These are phyloP conservation scores for Erysimum pusillum DNA, from an alignment of 441 rosid genomes.

Conservation along the genomic window DNA sequence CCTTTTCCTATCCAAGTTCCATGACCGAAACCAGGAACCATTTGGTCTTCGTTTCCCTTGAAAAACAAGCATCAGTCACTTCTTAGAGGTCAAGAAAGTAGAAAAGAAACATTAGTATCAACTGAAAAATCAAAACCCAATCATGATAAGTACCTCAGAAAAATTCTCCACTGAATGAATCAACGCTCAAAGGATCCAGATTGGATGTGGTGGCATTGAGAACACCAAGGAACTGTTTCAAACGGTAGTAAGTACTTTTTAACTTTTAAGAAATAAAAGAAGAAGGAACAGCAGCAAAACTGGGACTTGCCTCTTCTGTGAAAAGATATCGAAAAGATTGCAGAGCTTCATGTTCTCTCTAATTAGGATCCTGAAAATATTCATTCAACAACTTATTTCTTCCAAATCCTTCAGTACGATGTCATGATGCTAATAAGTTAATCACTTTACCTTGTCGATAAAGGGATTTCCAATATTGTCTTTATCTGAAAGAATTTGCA, in stretches of 20 bases:
- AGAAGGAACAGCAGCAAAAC: neutral
- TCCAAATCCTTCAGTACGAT: neutral
- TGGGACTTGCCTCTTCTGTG: conserved; percentile 76
- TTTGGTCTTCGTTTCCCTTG: conserved; percentile 47
- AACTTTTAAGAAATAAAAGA: neutral
- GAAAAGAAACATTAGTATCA: conserved; percentile 1
- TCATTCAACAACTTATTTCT: conserved; percentile 28
- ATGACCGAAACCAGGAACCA: conserved; percentile 34
- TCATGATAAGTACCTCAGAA: conserved; percentile 56
- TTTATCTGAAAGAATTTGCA: conserved; percentile 25
- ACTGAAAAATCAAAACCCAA: neutral
- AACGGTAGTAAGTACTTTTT: conserved; percentile 15
- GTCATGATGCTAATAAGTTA: neutral
- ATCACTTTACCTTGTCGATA: conserved; percentile 31
- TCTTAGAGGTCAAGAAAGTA: conserved; percentile 19
- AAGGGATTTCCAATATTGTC: neutral
- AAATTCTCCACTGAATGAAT: conserved; percentile 44
- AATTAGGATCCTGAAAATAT: conserved; percentile 67
- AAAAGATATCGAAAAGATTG: conserved; percentile 64
- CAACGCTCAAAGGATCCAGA: conserved; percentile 70
- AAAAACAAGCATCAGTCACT: conserved; percentile 24
- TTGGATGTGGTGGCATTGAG: conserved; percentile 59
- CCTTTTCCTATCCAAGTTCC: conserved; percentile 23
- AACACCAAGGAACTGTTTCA: conserved; percentile 67
- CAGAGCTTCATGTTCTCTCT: conserved; percentile 78